These are phyloP conservation scores for Onygenales sp. DNA, from an alignment of 2,329 filamentous ascomycete species.

Conservation along the genomic window DNA sequence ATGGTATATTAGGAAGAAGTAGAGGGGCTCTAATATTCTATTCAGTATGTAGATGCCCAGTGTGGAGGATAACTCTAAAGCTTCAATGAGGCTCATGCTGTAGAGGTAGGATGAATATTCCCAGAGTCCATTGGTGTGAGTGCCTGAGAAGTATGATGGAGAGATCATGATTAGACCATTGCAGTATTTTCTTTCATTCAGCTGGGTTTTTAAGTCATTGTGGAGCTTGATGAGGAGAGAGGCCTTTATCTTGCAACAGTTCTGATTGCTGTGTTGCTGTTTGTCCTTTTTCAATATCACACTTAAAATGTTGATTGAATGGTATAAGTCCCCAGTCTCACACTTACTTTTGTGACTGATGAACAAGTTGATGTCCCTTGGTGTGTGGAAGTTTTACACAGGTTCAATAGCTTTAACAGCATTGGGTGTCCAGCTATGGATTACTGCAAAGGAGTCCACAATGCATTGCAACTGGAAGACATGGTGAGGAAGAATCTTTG, in stretches of 20 bases:
- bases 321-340: conserved; percentile 20
- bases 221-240: conserved; percentile 17
- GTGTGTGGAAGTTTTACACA: conserved; percentile 25
- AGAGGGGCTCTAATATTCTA: conserved; percentile 28
- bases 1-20: conserved; percentile 38
- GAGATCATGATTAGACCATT: conserved; percentile 25
- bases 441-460: conserved; percentile 38
- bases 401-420: conserved; percentile 22
- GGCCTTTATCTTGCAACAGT: conserved; percentile 8
- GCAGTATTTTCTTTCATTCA: conserved; percentile 30
- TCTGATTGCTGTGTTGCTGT: conserved; percentile 13
- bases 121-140: conserved; percentile 38
- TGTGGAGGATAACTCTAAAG: conserved; percentile 31
- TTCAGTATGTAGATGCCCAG: conserved; percentile 32
- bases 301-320: conserved; percentile 21
- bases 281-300: conserved; percentile 22
- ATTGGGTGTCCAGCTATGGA: conserved; percentile 34
- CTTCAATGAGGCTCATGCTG: conserved; percentile 37
- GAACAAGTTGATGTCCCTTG: conserved; percentile 36
- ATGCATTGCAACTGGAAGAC: conserved; percentile 45
- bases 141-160: conserved; percentile 33
- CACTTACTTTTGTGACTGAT: conserved; percentile 27
- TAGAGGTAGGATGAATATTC: conserved; percentile 42
- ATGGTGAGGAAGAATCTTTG: conserved; percentile 37
- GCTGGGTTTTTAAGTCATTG: conserved; percentile 27